Evolutionary conservation across 73 alveolate species (phyloP), one percentile per base, ranked within the genome.

Genomic region (Paramecium primaurelia): DNA sequence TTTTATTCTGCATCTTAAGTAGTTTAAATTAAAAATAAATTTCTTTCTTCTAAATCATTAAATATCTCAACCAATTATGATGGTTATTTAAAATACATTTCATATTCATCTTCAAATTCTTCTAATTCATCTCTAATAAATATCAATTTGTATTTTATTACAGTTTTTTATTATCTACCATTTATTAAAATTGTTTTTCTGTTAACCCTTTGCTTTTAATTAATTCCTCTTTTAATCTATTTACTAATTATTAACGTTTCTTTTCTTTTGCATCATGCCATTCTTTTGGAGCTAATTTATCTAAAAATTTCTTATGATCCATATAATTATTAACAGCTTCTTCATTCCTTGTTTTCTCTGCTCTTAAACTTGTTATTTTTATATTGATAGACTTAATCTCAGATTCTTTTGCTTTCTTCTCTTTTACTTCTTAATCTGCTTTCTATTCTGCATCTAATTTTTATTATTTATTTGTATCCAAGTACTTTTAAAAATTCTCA

Each of bases 231-330:
- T 73, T 69, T 28, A 89, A 77, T 69, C 54, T 25, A 30, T 71
- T 64, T 8, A 40, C 49, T 14, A 89, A 73, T 37, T 42, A 59
- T 42, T 71, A 47, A 22, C 91, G 71, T 36, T 71, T 68, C 88
- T 89, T 89, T 32, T 89, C 94, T 49, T 89, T 89, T 28, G 75
- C 75, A 47, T 89, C 94, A 71, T 71, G 75, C 94, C 94, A 89
- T 18, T 89, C 94, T 18, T 89, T 89, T 16, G 94, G 94, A 73
- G 94, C 88, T 49, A 89, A 44, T 32, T 89, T 89, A 71, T 89
- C 94, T 1, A 89, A 34, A 34, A 89, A 89, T 47, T 89, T 83
- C 47, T 89, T 89, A 59, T 89, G 94, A 54, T 89, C 94, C 71
- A 59, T 89, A 47, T 89, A 89, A 47, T 77, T 89, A 47, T 64